Base-by-base conservation (phyloP, 225 moss, liverwort and hornwort genomes). In the Pseudoscleropodium purum region DNA sequence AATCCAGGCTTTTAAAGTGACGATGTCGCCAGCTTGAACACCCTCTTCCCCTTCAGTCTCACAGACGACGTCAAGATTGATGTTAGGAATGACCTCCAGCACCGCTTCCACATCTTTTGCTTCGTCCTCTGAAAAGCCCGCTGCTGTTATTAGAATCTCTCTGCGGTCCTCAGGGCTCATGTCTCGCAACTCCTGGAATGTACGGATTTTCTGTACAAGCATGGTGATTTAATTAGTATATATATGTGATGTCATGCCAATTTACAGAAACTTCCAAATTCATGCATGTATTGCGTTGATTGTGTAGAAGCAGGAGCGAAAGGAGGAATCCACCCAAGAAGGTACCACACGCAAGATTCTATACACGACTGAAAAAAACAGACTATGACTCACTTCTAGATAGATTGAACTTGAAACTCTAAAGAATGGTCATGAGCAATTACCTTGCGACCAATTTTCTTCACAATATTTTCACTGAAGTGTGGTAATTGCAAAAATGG, bases 1-100 rank as follows among this genome's bases (percentile, higher is more conserved):
- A 59, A 99, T 92, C 99, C 99, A 99, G 62, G 95, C 97, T 69
- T 93, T 94, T 90, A 99, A 89, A 41, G 97, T 99, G 41, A 97
- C 99, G 49, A 97, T 96, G 66, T 99, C 99, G 49, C 99, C 99
- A 89, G 97, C 95, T 93, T 99, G 99, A n/a, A 99, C 95, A 63
- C 99, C 99, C 95, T 99, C 99, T 93, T 99, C 99, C 16, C 99
- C 99, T 95, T 99, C 99, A 36, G 99, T 99, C 87, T 96, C 96
- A 86, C 94, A 97, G 27, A 90, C 93, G 79, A 96, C 94, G 73
- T 97, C 97, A 74, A 99, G 90, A 47, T 88, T 87, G 78, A 99
- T 96, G 70, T 93, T 93, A 11, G 99, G 99, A 89, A 97, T 91
- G 60, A 97, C 93, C 80, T 95, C 96, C 89, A 99, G 89, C 63